Evolutionary conservation across 2,329 filamentous ascomycete genomes (phyloP).

Genomic region (Aspergillus persii): DNA sequence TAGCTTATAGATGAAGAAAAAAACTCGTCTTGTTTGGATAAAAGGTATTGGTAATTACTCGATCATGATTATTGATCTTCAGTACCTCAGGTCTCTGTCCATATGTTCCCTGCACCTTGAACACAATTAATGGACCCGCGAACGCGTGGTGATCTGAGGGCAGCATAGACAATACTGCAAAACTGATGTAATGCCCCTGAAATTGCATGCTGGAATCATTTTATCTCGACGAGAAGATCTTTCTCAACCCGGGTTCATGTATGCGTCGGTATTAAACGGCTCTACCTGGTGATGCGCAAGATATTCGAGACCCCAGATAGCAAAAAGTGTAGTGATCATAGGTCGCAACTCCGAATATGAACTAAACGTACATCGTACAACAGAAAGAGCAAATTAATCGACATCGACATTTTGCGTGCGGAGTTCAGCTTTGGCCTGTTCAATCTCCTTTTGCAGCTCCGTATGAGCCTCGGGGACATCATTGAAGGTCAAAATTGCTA

Average conservation of each 20-base stretch:
- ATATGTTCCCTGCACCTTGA: no score
- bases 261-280: background rate
- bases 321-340: background rate
- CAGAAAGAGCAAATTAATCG: constrained; percentile 30
- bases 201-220: background rate
- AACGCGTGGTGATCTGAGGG: no score
- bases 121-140: no score
- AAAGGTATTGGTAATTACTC: background rate
- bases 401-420: constrained; percentile 44
- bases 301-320: background rate
- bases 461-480: constrained; percentile 88
- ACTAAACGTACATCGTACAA: background rate
- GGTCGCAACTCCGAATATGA: background rate
- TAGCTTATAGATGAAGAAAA: constrained; percentile 20
- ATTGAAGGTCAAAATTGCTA: constrained; percentile 93
- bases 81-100: no score
- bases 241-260: background rate
- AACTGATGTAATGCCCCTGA: no score
- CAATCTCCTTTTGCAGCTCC: constrained; percentile 83
- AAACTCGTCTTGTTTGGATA: background rate
- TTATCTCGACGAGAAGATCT: background rate
- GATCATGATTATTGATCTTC: no score
- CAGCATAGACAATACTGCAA: no score
- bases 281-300: background rate
- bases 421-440: constrained; percentile 43